Base-by-base conservation (phyloP, 139 green algal genomes). In the Eudorina sp. region DNA sequence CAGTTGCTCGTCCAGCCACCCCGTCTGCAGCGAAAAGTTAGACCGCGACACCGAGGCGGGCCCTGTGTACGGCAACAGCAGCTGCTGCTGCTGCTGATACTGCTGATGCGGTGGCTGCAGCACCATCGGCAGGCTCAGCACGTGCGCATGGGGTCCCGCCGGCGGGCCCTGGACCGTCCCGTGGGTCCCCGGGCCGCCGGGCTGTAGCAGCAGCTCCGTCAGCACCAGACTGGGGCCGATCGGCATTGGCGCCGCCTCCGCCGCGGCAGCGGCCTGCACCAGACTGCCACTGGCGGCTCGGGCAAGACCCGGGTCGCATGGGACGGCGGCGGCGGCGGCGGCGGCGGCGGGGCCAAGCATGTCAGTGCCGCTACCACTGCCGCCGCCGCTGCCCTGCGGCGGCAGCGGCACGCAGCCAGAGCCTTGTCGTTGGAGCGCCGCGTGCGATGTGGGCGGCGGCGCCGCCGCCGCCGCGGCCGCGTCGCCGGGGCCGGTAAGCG, bases 1-100 rank as follows among this genome's bases (percentile, higher is more conserved):
- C 5, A 78, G 45, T 34, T 87, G 81, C n/a, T 87, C 64, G 34
- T 87, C 81, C 45, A 87, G 45, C 81, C 81, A 87, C 0, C 81
- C 81, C 5, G 31, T 78, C 31, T 87, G 81, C 43, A 87, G 7
- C 27, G 81, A 78, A 34, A 69, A 87, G 64, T 40, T 68, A 11
- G 48, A 31, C 14, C 75, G 75, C 45, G 75, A 68, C n/a, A 83
- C 31, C 45, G 75, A 83, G 4, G 31, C 19, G 19, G 43, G 58
- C 23, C 2, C 64, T 21, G 29, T 27, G 29, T 41, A 46, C 36
- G 40, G 69, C 69, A 29, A 4, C 70, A 55, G 13, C 40, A 11
- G 70, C 70, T 58, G 73, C 73, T 19, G 14, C n/a, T n/a, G n/a
- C n/a, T n/a, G n/a, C n/a, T n/a, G n/a, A n/a, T n/a, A n/a, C n/a